Percentiles rank a stretch among this genome's conserved stretches.
These are phyloP conservation scores for Collybia sordida DNA, from an alignment of 768 basidiomycete genomes.

Conservation along the genomic window DNA sequence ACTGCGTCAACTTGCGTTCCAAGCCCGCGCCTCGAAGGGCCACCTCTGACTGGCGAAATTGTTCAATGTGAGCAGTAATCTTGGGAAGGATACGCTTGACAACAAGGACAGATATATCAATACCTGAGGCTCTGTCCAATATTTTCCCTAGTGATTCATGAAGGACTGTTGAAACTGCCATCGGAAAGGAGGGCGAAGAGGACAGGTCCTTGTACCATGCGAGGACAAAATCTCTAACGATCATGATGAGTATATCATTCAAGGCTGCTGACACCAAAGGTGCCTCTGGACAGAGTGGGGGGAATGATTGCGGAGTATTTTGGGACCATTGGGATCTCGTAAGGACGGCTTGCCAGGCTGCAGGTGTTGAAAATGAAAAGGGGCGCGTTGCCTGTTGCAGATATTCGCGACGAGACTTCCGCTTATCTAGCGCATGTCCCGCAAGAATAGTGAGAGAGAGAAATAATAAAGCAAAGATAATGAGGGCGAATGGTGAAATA, in stretches of 20 bases:
- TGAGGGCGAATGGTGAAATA: conserved; percentile 58
- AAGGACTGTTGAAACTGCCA: conserved; percentile 74
- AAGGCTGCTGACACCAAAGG: conserved; percentile 68
- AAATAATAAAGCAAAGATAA: conserved; percentile 48
- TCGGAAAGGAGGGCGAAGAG: conserved; percentile 84
- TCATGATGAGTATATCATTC: conserved; percentile 78
- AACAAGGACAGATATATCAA: conserved; percentile 75
- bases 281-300: conserved; percentile 64
- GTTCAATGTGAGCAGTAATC: conserved; percentile 85
- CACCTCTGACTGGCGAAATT: conserved; percentile 87
- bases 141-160: conserved; percentile 64
- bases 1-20: conserved; percentile 82
- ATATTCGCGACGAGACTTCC: conserved; percentile 27
- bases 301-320: conserved; percentile 62
- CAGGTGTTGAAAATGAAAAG: conserved; percentile 85
- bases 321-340: conserved; percentile 91
- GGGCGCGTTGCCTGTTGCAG: conserved; percentile 67
- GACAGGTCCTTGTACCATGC: conserved; percentile 90
- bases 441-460: conserved; percentile 54
- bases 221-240: conserved; percentile 84
- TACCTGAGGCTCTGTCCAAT: conserved; percentile 47
- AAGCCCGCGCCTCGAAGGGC: conserved; percentile 80
- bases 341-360: conserved; percentile 91
- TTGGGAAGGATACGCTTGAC: conserved; percentile 88
- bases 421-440: conserved; percentile 58